phyloP scores from a whole-genome alignment of 805 yeast genomes.

The Cyberlindnera japonica region DNA sequence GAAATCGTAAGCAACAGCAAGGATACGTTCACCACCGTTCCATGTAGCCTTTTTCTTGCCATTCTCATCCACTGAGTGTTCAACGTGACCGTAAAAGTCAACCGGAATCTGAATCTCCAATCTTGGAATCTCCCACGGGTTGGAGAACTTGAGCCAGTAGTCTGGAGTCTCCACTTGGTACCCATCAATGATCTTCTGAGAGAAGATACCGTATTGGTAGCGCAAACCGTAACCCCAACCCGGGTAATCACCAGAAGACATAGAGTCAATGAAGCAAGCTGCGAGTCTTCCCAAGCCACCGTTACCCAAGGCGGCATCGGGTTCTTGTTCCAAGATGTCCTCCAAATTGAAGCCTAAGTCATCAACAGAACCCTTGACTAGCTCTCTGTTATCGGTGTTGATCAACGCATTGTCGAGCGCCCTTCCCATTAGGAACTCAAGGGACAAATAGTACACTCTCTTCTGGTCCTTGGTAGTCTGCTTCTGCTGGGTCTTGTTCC shows the following conservation, averaged over 20 bases:
- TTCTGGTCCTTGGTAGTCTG: slow-evolving; percentile 82
- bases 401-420: slow-evolving; percentile 92
- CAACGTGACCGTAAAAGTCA: slow-evolving; percentile 76
- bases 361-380: slow-evolving; percentile 50
- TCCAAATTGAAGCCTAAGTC: slow-evolving; percentile 87
- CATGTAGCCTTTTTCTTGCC: slow-evolving; percentile 64
- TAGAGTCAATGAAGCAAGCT: slow-evolving; percentile 88
- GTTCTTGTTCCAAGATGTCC: slow-evolving; percentile 80
- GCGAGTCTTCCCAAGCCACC: slow-evolving; percentile 95
- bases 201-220: slow-evolving; percentile 90
- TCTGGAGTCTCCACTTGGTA: slow-evolving; percentile 94
- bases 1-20: slow-evolving; percentile 87
- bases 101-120: slow-evolving; percentile 84
- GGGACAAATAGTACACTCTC: slow-evolving; percentile 79
- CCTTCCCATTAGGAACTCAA: slow-evolving; percentile 92
- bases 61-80: slow-evolving; percentile 40
- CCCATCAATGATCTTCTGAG: slow-evolving; percentile 86
- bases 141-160: slow-evolving; percentile 84
- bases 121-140: slow-evolving; percentile 93
- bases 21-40: slow-evolving; percentile 86
- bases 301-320: slow-evolving; percentile 92
- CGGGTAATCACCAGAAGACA: slow-evolving; percentile 80
- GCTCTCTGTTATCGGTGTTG: slow-evolving; percentile 65
- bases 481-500: slow-evolving; percentile 92
- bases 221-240: slow-evolving; percentile 97